Conservation (phyloP, 352 stramenopile genomes). For the Halophytophthora batemanensis region DNA sequence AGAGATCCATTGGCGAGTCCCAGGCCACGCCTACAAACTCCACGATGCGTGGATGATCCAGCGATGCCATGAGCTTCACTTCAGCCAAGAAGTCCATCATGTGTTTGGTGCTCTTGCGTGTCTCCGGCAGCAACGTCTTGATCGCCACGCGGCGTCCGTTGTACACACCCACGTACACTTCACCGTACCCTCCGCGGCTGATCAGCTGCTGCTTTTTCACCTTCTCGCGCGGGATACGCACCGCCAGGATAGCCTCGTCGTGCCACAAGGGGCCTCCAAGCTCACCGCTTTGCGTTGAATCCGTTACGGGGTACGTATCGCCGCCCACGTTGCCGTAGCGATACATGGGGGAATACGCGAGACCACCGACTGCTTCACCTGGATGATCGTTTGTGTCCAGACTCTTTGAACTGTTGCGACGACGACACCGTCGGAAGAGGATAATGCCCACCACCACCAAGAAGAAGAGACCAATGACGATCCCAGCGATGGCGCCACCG, state of each 20-base stretch:
- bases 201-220: conserved; percentile 23
- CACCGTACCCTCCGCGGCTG: conserved; percentile 26
- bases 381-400: no score
- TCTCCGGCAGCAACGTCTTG: conserved; percentile 32
- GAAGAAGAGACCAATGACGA: conserved; percentile 1
- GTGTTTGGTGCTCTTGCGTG: conserved; percentile 24
- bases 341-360: no score
- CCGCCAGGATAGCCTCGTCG: conserved; percentile 27
- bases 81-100: conserved; percentile 51
- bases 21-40: no score
- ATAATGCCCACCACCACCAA: conserved; percentile 1
- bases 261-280: no score
- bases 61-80: conserved; percentile 39
- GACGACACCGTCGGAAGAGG: no score
- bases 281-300: no score
- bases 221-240: conserved; percentile 33
- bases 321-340: no score
- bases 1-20: no score
- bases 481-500: conserved; percentile 2
- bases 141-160: conserved; percentile 26
- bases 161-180: conserved; percentile 29
- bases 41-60: conserved; percentile 51
- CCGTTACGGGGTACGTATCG: no score
- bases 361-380: no score
- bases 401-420: no score